Evolutionary conservation across 1,284 basidiomycete species (phyloP), one percentile per base, ranked within the genome.

Genomic region (Violaceomyces palustris): DNA sequence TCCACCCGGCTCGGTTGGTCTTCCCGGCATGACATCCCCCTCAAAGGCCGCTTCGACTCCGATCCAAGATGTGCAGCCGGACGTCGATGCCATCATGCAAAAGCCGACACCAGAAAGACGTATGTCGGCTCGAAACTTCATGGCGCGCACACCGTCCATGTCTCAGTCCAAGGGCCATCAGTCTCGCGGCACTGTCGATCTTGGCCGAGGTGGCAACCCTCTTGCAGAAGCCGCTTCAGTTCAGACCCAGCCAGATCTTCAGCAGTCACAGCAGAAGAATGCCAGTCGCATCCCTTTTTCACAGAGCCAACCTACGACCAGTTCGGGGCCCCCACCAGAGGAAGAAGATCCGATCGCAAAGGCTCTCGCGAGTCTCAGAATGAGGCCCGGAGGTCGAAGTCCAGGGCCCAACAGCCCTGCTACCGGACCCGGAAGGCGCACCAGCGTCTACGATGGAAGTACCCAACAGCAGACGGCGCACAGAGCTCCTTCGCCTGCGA

Each of bases 261-360:
- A n/a, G n/a, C n/a, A n/a, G n/a, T n/a, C n/a, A n/a, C n/a, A n/a
- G n/a, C n/a, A n/a, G n/a, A n/a, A n/a, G n/a, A n/a, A n/a, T n/a
- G n/a, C n/a, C n/a, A n/a, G n/a, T n/a, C n/a, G n/a, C n/a, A n/a
- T n/a, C n/a, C n/a, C n/a, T n/a, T n/a, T n/a, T n/a, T n/a, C n/a
- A n/a, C n/a, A n/a, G n/a, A n/a, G n/a, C n/a, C n/a, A n/a, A n/a
- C n/a, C n/a, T n/a, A n/a, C n/a, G n/a, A n/a, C n/a, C n/a, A n/a
- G n/a, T n/a, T n/a, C n/a, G n/a, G n/a, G n/a, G n/a, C n/a, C n/a
- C n/a, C n/a, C n/a, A n/a, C n/a, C n/a, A n/a, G 78, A 79, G 46
- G 78, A 80, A 12, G 78, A 78, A 27, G 87, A 90, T 71, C 87
- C 87, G 0, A 78, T 90, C 48, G 84, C 83, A 22, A 82, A 80